Percentiles rank a stretch among this genome's conserved stretches.
These are phyloP conservation scores for Miamiensis avidus DNA, from an alignment of 169 alveolate genomes.

Conservation along the genomic window DNA sequence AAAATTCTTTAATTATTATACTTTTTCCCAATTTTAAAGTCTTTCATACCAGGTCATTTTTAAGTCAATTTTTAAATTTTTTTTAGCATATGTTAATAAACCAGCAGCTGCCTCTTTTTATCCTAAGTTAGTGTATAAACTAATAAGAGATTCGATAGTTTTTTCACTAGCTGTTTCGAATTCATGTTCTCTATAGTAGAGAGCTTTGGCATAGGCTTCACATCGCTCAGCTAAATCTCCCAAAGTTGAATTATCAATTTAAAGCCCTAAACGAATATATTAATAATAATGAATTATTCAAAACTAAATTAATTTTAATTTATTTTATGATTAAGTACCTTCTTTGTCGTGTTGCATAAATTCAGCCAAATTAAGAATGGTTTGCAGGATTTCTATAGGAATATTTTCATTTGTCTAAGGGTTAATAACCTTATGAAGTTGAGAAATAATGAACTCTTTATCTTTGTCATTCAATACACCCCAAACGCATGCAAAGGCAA, in stretches of 20 bases:
- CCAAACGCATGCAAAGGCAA: conserved; percentile 87
- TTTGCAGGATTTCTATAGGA: conserved; percentile 82
- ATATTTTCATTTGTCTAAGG: conserved; percentile 51
- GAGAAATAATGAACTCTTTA: conserved; percentile 65
- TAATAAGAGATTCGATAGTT: conserved; percentile 80
- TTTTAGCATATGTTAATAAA: conserved; percentile 76
- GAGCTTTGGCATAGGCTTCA: conserved; percentile 92
- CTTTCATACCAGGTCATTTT: conserved; percentile 80
- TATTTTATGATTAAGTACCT: conserved; percentile 5
- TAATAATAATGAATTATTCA: background rate
- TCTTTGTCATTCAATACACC: conserved; percentile 74
- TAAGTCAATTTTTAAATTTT: conserved; percentile 55
- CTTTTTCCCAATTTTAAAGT: conserved; percentile 83
- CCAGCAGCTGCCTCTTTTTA: conserved; percentile 90
- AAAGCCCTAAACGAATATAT: conserved; percentile 31
- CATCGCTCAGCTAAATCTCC: conserved; percentile 89
- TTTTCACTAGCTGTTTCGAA: conserved; percentile 67
- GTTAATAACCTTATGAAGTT: conserved; percentile 73
- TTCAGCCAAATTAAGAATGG: conserved; percentile 87
- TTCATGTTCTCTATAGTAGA: conserved; percentile 85
- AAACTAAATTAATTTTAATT: no score
- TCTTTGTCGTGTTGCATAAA: conserved; percentile 87
- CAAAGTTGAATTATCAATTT: conserved; percentile 75
- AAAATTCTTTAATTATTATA: conserved; percentile 40
- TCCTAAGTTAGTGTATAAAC: conserved; percentile 77